Conservation (phyloP, 805 yeast species). For the Candida insectorum region DNA sequence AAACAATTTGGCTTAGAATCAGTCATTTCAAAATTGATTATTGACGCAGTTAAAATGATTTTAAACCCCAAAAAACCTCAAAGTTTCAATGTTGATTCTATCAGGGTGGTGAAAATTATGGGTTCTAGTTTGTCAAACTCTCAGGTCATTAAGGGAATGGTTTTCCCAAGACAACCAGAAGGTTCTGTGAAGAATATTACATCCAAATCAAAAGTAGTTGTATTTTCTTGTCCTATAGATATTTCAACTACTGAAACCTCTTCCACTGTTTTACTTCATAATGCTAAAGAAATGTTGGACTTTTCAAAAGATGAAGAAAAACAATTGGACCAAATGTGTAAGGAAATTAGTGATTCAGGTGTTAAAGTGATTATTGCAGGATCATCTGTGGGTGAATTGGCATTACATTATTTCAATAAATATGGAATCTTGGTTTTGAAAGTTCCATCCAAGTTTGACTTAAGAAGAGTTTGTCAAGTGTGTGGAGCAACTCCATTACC, state of each 20-base stretch:
- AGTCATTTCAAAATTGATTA: conserved; percentile 68
- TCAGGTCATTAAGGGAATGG: conserved; percentile 93
- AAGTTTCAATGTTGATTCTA: conserved; percentile 83
- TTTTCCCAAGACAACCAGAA: conserved; percentile 96
- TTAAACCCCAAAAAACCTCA: conserved; percentile 61
- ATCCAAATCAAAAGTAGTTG: conserved; percentile 76
- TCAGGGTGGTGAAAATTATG: conserved; percentile 95
- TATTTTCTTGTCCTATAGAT: conserved; percentile 91
- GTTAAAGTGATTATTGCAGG: conserved; percentile 92
- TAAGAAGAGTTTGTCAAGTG: conserved; percentile 90
- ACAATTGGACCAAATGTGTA: conserved; percentile 81
- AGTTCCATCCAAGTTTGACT: conserved; percentile 90
- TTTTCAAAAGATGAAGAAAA: conserved; percentile 95
- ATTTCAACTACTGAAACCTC: conserved; percentile 96
- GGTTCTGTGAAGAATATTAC: conserved; percentile 70
- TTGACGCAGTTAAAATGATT: conserved; percentile 79
- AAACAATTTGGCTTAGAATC: conserved; percentile 92
- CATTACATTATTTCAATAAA: conserved; percentile 88
- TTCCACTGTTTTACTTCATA: conserved; percentile 93
- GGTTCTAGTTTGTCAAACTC: conserved; percentile 77
- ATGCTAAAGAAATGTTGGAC: conserved; percentile 94
- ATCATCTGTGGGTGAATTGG: conserved; percentile 86
- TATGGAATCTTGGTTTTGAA: conserved; percentile 79
- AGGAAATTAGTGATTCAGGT: conserved; percentile 80
- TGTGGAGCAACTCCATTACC: conserved; percentile 98